Evolutionary conservation across 352 stramenopile genomes (phyloP).

Genomic region (Phytophthora syringae): DNA sequence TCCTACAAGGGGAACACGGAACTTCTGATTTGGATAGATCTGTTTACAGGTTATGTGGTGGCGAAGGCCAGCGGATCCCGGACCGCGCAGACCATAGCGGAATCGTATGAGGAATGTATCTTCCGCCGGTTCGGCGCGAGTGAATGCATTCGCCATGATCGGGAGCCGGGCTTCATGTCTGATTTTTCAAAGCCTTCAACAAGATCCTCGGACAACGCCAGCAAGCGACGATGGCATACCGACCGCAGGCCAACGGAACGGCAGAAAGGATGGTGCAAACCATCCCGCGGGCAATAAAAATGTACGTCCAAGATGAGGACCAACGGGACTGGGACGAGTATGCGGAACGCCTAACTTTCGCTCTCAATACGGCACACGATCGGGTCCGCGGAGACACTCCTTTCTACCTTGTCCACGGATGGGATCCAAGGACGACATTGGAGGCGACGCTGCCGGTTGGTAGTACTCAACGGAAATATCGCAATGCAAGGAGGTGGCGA

Average conservation of each 20-base stretch:
- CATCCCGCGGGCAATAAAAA: constrained; percentile 14
- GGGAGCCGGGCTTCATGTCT: background rate
- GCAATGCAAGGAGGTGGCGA: background rate
- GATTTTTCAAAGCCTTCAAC: background rate
- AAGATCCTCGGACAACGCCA: background rate
- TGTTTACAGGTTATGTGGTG: background rate
- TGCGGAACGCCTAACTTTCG: constrained; percentile 26
- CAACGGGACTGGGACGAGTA: constrained; percentile 41
- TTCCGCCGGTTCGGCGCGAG: constrained; percentile 24
- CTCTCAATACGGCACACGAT: constrained; percentile 25
- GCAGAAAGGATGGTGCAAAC: constrained; percentile 32
- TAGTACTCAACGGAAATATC: background rate
- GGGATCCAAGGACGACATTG: background rate
- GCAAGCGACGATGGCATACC: constrained; percentile 18
- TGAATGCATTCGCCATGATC: background rate
- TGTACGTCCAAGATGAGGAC: constrained; percentile 26
- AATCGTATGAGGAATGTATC: constrained; percentile 23
- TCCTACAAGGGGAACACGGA: background rate
- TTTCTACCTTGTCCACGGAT: background rate
- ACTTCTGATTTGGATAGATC: background rate
- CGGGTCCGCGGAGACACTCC: background rate
- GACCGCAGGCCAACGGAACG: constrained; percentile 25
- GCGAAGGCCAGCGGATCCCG: background rate
- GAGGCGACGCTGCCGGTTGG: background rate
- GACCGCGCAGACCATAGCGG: background rate